Percentiles rank a stretch among this genome's conserved stretches.
phyloP scores from a whole-genome alignment of 129 eudicot species.

The Chrysanthemum seticuspe region DNA sequence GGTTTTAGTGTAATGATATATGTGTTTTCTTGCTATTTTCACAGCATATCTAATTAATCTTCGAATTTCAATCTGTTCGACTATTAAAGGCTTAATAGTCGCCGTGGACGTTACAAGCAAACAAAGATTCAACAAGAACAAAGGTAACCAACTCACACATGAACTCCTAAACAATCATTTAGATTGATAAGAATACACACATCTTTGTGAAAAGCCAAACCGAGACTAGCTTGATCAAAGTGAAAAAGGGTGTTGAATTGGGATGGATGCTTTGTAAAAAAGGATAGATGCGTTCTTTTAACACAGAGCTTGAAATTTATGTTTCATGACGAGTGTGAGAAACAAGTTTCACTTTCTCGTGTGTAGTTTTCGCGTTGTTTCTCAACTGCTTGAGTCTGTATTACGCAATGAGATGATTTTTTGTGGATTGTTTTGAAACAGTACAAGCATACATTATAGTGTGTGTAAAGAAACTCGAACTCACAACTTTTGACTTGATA shows the following conservation, averaged over 20 bases:
- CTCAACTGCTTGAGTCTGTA: slow-evolving; percentile 11
- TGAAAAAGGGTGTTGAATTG: slow-evolving; percentile 11
- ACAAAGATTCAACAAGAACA: slow-evolving; percentile 9
- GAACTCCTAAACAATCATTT: not conserved
- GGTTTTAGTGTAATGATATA: not conserved
- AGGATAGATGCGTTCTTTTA: slow-evolving; percentile 7
- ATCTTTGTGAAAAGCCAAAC: slow-evolving; percentile 1
- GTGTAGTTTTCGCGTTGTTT: slow-evolving; percentile 6
- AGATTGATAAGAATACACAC: slow-evolving; percentile 19
- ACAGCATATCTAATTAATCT: not conserved
- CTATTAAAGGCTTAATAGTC: not conserved
- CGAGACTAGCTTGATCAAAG: slow-evolving; percentile 12
- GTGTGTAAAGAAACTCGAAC: too few relatives aligned
- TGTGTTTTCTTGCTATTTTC: too few relatives aligned
- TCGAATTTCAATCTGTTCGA: not conserved
- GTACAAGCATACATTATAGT: too few relatives aligned
- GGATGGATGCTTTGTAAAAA: slow-evolving; percentile 12
- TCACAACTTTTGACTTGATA: too few relatives aligned
- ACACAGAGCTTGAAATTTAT: not conserved
- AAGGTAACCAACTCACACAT: not conserved
- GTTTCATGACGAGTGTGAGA: not conserved
- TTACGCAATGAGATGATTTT: slow-evolving; percentile 3
- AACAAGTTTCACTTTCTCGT: slow-evolving; percentile 17
- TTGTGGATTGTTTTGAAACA: not conserved
- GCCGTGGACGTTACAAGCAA: not conserved